Evolutionary conservation across 176 grass and related monocot genomes (phyloP).

Genomic region (Leersia perrieri): DNA sequence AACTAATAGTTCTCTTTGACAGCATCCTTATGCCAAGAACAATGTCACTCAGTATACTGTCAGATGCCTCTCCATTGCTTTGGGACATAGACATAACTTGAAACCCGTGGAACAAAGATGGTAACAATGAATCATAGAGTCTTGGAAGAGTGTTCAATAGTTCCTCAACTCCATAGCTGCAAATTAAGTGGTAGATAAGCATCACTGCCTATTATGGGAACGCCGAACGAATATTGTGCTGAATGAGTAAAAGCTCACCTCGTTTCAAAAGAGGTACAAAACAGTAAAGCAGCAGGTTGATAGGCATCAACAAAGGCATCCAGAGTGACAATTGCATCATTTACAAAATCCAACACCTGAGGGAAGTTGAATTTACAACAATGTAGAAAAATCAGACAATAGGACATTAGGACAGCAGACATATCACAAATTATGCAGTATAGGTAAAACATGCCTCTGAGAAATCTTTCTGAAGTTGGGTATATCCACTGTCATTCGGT

Average conservation of each 20-base stretch:
- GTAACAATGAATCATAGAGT: constrained; percentile 77
- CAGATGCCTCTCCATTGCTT: constrained; percentile 21
- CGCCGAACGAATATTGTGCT: constrained; percentile 14
- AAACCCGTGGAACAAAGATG: constrained; percentile 67
- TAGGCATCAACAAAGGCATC: constrained; percentile 89
- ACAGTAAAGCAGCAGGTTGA: constrained; percentile 74
- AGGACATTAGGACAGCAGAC: neutral
- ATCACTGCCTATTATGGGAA: constrained; percentile 9
- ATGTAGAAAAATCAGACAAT: constrained; percentile 2
- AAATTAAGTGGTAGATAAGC: constrained; percentile 30
- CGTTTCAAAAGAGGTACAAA: constrained; percentile 79
- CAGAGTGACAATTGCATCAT: constrained; percentile 85
- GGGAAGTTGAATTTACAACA: constrained; percentile 33
- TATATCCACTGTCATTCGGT: constrained; percentile 60
- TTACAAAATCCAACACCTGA: constrained; percentile 95
- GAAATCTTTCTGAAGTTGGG: constrained; percentile 82
- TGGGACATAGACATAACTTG: constrained; percentile 48
- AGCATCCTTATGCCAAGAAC: constrained; percentile 79
- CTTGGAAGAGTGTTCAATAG: constrained; percentile 67
- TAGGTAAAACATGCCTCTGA: constrained; percentile 60
- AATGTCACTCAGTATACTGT: constrained; percentile 39
- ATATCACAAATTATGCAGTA: constrained; percentile 23
- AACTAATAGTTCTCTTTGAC: constrained; percentile 71
- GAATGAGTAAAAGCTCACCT: constrained; percentile 46
- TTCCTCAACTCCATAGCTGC: constrained; percentile 79